A percentile compares a stretch with the other conserved stretches of the same genome.
phyloP scores from a whole-genome alignment of 2,329 filamentous ascomycete species.

The Pestalotiopsis sp. region DNA sequence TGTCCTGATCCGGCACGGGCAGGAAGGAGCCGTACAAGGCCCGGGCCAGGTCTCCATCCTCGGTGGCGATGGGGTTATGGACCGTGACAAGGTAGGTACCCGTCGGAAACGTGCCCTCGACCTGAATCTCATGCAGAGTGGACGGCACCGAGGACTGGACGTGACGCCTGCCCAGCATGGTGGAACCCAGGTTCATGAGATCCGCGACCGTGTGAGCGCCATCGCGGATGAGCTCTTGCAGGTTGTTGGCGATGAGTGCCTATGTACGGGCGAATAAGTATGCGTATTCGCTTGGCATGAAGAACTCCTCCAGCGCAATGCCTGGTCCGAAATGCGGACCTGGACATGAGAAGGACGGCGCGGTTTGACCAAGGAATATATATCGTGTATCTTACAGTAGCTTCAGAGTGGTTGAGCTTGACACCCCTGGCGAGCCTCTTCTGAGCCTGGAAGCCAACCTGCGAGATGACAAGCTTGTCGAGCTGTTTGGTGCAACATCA shows the following conservation, averaged over 20 bases:
- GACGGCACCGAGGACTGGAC: slow-evolving; percentile 81
- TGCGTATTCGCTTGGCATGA: not conserved
- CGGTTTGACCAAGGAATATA: not conserved
- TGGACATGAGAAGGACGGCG: not conserved
- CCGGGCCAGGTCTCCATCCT: slow-evolving; percentile 84
- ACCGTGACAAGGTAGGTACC: slow-evolving; percentile 96
- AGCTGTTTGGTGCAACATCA: slow-evolving; percentile 57
- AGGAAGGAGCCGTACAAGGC: slow-evolving; percentile 92
- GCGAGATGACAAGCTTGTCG: slow-evolving; percentile 93
- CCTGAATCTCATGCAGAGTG: slow-evolving; percentile 82
- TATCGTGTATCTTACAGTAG: slow-evolving; percentile 58
- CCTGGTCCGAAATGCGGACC: not conserved
- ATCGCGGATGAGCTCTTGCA: slow-evolving; percentile 98
- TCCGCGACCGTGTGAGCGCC: slow-evolving; percentile 89
- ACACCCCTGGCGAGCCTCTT: slow-evolving; percentile 85
- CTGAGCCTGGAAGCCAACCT: slow-evolving; percentile 86
- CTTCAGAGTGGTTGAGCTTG: slow-evolving; percentile 87
- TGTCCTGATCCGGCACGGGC: slow-evolving; percentile 69
- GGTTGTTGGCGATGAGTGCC: slow-evolving; percentile 83
- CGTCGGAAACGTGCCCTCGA: slow-evolving; percentile 89
- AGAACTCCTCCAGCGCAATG: not conserved
- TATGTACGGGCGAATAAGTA: slow-evolving; percentile 31
- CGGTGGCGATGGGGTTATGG: slow-evolving; percentile 82
- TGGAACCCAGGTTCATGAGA: slow-evolving; percentile 88
- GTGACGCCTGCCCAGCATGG: slow-evolving; percentile 91